Base-by-base conservation (phyloP, 371 early-diverging fungal genomes). In the Syncephalis fuscata region DNA sequence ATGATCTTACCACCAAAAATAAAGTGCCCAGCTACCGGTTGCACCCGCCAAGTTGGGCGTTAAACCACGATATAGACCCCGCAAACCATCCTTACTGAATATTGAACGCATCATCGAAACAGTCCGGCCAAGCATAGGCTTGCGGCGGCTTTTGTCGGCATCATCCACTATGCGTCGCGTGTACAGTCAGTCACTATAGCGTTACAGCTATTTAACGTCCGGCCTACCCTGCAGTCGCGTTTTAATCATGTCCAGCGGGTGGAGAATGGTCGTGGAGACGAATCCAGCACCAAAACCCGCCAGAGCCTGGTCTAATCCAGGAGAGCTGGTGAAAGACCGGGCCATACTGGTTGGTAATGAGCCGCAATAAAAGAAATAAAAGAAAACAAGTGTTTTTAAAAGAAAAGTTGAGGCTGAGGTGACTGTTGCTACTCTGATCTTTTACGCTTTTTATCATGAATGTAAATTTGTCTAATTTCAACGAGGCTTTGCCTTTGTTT, bases 11-110 rank as follows among this genome's bases (percentile, higher is more conserved):
- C 84, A 89, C 47, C 79, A 85, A 63, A 96, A 94, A 59, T 94
- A 96, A 38, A 96, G 67, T 0, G 91, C 94, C 95, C 97, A 96
- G 40, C 86, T 85, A 14, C 81, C 61, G 8, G 88, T 81, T n/a
- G 92, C 78, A 0, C 95, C 97, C 2, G 84, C 85, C 50, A 93
- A 72, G 52, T 89, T 96, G 36, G 97, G 82, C 2, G 78, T 52
- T 1, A 96, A 61, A 10, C 95, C 97, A 24, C 89, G 73, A 58
- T 96, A 96, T 11, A 96, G 68, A 2, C 91, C 92, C 2, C 70
- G 62, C 38, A 73, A 56, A 22, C 79, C 78, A 59, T 73, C 76
- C 9, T 65, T 64, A 19, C 48, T 54, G 7, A 76, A 49, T 39
- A 82, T 77, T 15, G 63, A 51, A 16, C 67, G 67, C 14, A 81